Base-by-base conservation (phyloP, 164 flowering plant genomes). In the Nymphaea thermarum region DNA sequence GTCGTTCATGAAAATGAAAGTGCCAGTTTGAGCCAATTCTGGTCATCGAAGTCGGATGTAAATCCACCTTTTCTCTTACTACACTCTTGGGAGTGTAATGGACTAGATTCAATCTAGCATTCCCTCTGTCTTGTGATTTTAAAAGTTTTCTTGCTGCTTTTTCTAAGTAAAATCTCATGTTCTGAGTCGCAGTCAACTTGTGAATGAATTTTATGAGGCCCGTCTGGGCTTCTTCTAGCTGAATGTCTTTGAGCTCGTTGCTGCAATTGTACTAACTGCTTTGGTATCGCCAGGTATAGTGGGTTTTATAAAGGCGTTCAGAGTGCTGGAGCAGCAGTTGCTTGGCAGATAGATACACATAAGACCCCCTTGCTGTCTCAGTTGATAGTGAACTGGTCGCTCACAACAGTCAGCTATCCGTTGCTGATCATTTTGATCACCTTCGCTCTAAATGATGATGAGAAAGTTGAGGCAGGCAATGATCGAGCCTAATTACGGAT, bases 241-340 rank as follows among this genome's bases (percentile, higher is more conserved):
- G 36, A 25, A 25, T 25, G 36, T 25, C 36, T 25, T 10, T 15
- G 57, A 51, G 57, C 15, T 15, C 14, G 57, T 51, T 51, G 57
- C 12, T 47, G 55, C 55, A 47, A 47, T 47, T 7, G 55, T 5
- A 15, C 57, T 51, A 51, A 51, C 36, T 43, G 57, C 16, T 47
- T 25, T 70, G 53, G 60, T 3, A 18, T 70, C 69, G 82, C 67
- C 79, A 90, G 98, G 80, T 93, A 91, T 71, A 73, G 68, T 66
- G 98, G 98, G 44, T 91, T 91, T 75, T 93, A 91, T 67, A 93
- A 91, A 15, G 98, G 98, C 69, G 82, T 93, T 70, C 98, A 93
- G 76, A 93, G 97, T 71, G 98, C 97, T 55, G 97, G 98, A 44
- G 96, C 80, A 3, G 98, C 97, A 8, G 94, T 87, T 53, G 92